Percentiles rank a stretch among this genome's conserved stretches.
Evolutionary conservation across 768 basidiomycete species (phyloP).

Genomic region (Rhodotorula babjevae): DNA sequence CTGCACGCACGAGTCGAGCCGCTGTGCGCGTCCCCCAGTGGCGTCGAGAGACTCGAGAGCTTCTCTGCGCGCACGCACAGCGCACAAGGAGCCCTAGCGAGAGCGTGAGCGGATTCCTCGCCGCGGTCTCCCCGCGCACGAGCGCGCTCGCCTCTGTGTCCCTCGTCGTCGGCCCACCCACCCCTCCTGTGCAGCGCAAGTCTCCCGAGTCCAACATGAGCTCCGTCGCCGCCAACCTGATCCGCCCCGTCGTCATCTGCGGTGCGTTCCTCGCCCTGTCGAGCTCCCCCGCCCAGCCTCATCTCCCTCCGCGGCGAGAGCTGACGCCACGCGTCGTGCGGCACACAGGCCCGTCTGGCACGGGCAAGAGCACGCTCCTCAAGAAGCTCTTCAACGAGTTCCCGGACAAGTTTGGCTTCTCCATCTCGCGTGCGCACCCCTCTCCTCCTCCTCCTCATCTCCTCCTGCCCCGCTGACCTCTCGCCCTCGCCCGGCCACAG

Average conservation of each 20-base stretch:
- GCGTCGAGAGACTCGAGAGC: too few relatives aligned
- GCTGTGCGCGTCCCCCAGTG: too few relatives aligned
- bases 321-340: too few relatives aligned
- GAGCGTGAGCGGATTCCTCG: too few relatives aligned
- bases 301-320: too few relatives aligned
- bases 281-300: not conserved
- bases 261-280: slow-evolving; percentile 49
- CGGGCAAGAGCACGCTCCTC: slow-evolving; percentile 89
- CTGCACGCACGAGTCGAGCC: not conserved
- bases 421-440: slow-evolving; percentile 71
- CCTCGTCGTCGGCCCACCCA: not conserved
- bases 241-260: slow-evolving; percentile 70
- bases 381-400: slow-evolving; percentile 70
- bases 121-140: too few relatives aligned
- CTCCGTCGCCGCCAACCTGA: not conserved
- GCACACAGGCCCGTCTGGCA: slow-evolving; percentile 69
- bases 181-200: too few relatives aligned
- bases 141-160: too few relatives aligned
- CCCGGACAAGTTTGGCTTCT: slow-evolving; percentile 85
- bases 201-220: not conserved
- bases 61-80: too few relatives aligned
- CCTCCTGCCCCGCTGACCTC: not conserved
- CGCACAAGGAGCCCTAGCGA: too few relatives aligned
- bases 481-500: slow-evolving; percentile 48
- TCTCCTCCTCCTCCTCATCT: not conserved